Conservation (phyloP, 2,329 filamentous ascomycete species). For the Neofusicoccum cordaticola region DNA sequence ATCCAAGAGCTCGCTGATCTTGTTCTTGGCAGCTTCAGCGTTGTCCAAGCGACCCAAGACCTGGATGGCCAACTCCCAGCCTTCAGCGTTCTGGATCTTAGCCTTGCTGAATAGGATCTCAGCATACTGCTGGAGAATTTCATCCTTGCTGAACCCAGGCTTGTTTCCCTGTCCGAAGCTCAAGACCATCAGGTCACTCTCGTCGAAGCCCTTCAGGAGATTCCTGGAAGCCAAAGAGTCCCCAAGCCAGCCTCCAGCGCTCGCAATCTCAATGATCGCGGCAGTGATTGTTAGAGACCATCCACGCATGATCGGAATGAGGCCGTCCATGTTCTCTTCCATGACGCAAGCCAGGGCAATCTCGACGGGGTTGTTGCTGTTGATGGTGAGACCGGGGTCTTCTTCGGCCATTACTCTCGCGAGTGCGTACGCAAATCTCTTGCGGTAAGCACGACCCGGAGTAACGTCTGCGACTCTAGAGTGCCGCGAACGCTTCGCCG, state of each 20-base stretch:
- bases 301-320: slow-evolving; percentile 68
- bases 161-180: slow-evolving; percentile 62
- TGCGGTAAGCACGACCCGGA: slow-evolving; percentile 67
- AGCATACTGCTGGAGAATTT: slow-evolving; percentile 74
- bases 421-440: slow-evolving; percentile 44
- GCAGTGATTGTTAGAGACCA: slow-evolving; percentile 81
- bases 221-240: slow-evolving; percentile 48
- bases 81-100: slow-evolving; percentile 21
- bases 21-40: slow-evolving; percentile 65
- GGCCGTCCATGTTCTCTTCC: slow-evolving; percentile 75
- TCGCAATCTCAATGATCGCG: slow-evolving; percentile 78
- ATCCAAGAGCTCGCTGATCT: slow-evolving; percentile 71
- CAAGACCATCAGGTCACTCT: slow-evolving; percentile 81
- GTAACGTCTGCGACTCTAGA: slow-evolving; percentile 50
- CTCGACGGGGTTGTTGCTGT: slow-evolving; percentile 72
- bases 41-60: slow-evolving; percentile 80
- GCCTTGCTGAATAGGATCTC: slow-evolving; percentile 54
- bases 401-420: slow-evolving; percentile 56
- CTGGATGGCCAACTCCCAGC: slow-evolving; percentile 83
- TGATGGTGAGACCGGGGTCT: slow-evolving; percentile 67
- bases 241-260: slow-evolving; percentile 77
- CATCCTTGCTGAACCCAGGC: slow-evolving; percentile 69
- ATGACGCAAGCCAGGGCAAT: slow-evolving; percentile 79
- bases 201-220: slow-evolving; percentile 67
- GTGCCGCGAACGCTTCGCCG: slow-evolving; percentile 38